Percentiles rank a stretch among this genome's conserved stretches.
Evolutionary conservation across 2,329 filamentous ascomycete genomes (phyloP).

Genomic region (Calonectria pauciramosa): DNA sequence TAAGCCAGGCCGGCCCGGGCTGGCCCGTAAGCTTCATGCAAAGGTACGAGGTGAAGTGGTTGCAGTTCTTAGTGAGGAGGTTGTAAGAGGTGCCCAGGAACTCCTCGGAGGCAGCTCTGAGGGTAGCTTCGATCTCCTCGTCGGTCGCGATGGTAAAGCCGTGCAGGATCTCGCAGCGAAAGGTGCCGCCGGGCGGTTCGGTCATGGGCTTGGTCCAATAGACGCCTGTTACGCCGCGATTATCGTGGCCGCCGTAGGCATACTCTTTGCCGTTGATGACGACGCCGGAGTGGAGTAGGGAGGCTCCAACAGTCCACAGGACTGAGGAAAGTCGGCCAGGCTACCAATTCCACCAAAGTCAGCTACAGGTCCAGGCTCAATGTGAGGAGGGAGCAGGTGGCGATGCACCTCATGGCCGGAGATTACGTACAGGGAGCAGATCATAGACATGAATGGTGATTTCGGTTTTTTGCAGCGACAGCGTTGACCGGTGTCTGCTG

Average conservation of each 20-base stretch:
- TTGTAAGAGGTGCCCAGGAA: constrained; percentile 86
- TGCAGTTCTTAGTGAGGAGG: constrained; percentile 87
- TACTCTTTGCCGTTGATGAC: constrained; percentile 87
- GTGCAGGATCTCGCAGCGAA: constrained; percentile 81
- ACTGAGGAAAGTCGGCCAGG: constrained; percentile 81
- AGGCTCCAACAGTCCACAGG: constrained; percentile 83
- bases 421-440: constrained; percentile 72
- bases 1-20: constrained; percentile 81
- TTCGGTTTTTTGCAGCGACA: constrained; percentile 80
- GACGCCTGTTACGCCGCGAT: constrained; percentile 78
- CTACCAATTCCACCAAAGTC: constrained; percentile 54
- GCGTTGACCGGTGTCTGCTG: constrained; percentile 71
- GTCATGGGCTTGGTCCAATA: constrained; percentile 84
- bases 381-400: constrained; percentile 1
- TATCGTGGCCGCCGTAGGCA: constrained; percentile 86
- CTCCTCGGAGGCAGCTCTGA: constrained; percentile 76
- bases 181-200: constrained; percentile 83
- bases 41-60: constrained; percentile 86
- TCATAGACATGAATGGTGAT: constrained; percentile 85
- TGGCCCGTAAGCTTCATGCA: constrained; percentile 80
- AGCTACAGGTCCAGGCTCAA: constrained; percentile 24
- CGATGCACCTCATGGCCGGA: constrained; percentile 7
- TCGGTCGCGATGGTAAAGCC: constrained; percentile 81
- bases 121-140: constrained; percentile 78
- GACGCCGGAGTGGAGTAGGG: constrained; percentile 85